Evolutionary conservation across 1,284 basidiomycete genomes (phyloP).

Genomic region (Apiotrichum gracile): DNA sequence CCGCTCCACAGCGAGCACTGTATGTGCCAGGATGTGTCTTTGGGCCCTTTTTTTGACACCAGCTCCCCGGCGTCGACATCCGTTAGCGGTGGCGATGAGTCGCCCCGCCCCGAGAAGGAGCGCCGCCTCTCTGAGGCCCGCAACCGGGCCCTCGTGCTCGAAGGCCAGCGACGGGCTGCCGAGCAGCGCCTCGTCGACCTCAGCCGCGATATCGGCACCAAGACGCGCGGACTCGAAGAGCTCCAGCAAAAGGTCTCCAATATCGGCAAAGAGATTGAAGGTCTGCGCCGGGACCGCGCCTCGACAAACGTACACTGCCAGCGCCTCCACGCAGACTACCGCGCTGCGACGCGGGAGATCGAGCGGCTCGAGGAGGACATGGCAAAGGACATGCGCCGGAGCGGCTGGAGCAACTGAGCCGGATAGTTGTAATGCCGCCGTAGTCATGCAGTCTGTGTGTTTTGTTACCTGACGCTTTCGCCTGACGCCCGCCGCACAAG

Average conservation of each 20-base stretch:
- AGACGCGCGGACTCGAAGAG: not conserved
- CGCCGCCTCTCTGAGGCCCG: not conserved
- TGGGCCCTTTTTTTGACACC: not conserved
- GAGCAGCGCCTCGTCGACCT: not conserved
- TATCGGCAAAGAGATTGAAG: not conserved
- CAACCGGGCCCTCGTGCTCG: not conserved
- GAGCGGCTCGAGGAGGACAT: not conserved
- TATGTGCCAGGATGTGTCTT: not conserved
- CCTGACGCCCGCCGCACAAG: too few species aligned
- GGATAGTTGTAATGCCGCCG: too few species aligned
- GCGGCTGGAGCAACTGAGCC: too few species aligned
- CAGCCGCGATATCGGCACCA: not conserved
- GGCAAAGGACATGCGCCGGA: too few species aligned
- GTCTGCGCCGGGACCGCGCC: not conserved
- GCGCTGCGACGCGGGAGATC: not conserved
- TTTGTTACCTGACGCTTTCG: too few species aligned
- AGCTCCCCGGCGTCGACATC: not conserved
- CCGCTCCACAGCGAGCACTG: not conserved
- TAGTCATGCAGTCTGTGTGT: too few species aligned
- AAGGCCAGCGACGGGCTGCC: not conserved
- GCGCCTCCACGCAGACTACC: not conserved
- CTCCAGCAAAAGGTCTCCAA: not conserved
- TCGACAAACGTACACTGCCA: not conserved
- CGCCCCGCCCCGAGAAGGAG: not conserved
- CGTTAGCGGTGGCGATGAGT: not conserved